These are phyloP conservation scores for Scenedesmus sp. DNA, from an alignment of 163 green algal genomes.

Conservation along the genomic window DNA sequence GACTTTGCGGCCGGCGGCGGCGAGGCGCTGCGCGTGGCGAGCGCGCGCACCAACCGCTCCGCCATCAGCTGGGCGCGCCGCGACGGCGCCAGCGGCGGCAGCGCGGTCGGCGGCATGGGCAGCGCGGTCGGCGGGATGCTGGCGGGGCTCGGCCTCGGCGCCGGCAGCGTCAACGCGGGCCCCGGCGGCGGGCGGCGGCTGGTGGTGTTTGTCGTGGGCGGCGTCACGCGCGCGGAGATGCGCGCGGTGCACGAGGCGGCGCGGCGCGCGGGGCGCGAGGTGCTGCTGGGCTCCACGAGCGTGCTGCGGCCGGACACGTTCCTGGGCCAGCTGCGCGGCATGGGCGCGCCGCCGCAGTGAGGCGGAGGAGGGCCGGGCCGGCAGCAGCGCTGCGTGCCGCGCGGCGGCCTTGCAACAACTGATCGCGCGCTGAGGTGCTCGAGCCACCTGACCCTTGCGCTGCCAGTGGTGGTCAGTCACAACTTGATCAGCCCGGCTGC, in stretches of 20 bases:
- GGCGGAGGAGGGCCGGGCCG: too few species aligned
- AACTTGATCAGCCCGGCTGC: too few species aligned
- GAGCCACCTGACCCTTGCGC: too few species aligned
- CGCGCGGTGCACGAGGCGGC: slow-evolving; percentile 56
- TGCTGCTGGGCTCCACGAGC: slow-evolving; percentile 81
- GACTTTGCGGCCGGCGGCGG: slow-evolving; percentile 14
- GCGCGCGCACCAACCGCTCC: slow-evolving; percentile 57
- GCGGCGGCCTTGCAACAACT: too few species aligned
- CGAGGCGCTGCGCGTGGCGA: slow-evolving; percentile 31
- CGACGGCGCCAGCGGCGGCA: not conserved
- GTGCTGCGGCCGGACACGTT: slow-evolving; percentile 75
- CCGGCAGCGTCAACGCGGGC: not conserved
- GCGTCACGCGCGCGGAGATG: slow-evolving; percentile 78
- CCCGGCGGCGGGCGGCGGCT: slow-evolving; percentile 61
- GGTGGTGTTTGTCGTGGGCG: slow-evolving; percentile 89
- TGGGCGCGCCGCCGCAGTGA: slow-evolving; percentile 8
- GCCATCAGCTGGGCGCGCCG: slow-evolving; percentile 64
- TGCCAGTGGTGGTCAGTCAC: too few species aligned
- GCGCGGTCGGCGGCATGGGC: not conserved
- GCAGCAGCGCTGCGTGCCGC: not conserved
- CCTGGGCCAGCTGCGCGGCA: slow-evolving; percentile 62
- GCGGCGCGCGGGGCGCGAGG: slow-evolving; percentile 64
- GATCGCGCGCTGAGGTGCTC: too few species aligned
- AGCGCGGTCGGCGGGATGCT: not conserved
- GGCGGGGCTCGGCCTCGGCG: slow-evolving; percentile 22